phyloP scores from a whole-genome alignment of 768 basidiomycete genomes.

The Suillus clintonianus region DNA sequence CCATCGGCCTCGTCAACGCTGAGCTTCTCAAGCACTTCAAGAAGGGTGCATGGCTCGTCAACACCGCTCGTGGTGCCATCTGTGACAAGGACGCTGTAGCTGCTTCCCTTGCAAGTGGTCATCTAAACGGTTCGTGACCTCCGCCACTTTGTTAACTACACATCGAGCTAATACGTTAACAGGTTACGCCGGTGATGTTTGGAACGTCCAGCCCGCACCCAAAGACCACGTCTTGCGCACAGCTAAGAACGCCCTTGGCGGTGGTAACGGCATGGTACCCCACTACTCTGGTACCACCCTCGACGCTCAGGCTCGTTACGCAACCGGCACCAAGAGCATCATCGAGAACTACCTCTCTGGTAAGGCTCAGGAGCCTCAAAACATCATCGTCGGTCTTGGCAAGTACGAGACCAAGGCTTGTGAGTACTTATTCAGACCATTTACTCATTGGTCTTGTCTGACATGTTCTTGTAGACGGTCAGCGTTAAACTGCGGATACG shows the following conservation, averaged over 20 bases:
- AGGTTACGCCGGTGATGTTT: constrained; percentile 61
- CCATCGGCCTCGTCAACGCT: constrained; percentile 75
- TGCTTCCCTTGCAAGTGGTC: constrained; percentile 73
- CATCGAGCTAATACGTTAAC: background rate
- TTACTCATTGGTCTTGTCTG: background rate
- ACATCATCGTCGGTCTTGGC: constrained; percentile 79
- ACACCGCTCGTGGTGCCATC: constrained; percentile 92
- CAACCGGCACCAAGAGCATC: constrained; percentile 68
- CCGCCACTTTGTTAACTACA: background rate
- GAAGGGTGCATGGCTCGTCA: constrained; percentile 90
- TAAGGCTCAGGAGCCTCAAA: constrained; percentile 71
- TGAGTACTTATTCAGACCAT: constrained; percentile 20
- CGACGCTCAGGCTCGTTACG: constrained; percentile 88
- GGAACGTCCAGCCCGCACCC: constrained; percentile 88
- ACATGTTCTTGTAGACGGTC: constrained; percentile 7
- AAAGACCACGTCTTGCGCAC: constrained; percentile 85
- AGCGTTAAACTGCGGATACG: constrained; percentile 1
- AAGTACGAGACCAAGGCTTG: constrained; percentile 51
- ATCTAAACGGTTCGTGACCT: constrained; percentile 52
- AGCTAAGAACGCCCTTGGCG: constrained; percentile 77
- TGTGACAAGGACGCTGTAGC: constrained; percentile 83
- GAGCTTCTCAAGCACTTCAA: constrained; percentile 88
- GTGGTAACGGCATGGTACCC: constrained; percentile 89
- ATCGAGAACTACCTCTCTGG: constrained; percentile 66
- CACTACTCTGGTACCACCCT: constrained; percentile 89